Conservation (phyloP, 352 stramenopile genomes). For the Plasmopara viticola region DNA sequence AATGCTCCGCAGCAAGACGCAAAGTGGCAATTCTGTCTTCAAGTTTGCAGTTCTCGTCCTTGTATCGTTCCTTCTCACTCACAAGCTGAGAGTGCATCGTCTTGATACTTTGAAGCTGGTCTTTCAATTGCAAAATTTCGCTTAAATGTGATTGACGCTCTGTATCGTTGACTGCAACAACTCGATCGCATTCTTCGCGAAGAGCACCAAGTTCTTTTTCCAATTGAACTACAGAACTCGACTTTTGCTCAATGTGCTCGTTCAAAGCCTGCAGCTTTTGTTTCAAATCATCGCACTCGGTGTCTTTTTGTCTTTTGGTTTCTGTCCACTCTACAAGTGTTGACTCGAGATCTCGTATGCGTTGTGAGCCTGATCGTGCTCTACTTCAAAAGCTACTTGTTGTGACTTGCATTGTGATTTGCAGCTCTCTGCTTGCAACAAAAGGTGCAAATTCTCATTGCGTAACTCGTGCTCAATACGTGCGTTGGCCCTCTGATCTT, state of each 20-base stretch:
- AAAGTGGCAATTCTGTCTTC: slow-evolving; percentile 32
- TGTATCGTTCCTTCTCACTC: slow-evolving; percentile 33
- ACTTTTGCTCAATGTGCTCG: slow-evolving; percentile 39
- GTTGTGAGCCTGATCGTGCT: slow-evolving; percentile 24
- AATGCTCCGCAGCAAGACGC: slow-evolving; percentile 22
- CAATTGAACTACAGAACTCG: slow-evolving; percentile 29
- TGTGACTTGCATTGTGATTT: slow-evolving; percentile 35
- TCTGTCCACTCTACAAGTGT: slow-evolving; percentile 29
- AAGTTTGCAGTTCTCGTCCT: slow-evolving; percentile 28
- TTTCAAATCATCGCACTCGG: slow-evolving; percentile 46
- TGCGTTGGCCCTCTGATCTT: slow-evolving; percentile 29
- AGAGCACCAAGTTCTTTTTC: slow-evolving; percentile 38
- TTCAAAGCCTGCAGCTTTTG: slow-evolving; percentile 36
- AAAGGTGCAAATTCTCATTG: slow-evolving; percentile 59
- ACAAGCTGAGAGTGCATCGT: slow-evolving; percentile 37
- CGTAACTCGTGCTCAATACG: slow-evolving; percentile 60
- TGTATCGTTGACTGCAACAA: slow-evolving; percentile 27
- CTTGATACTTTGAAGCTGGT: slow-evolving; percentile 39
- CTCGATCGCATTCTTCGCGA: slow-evolving; percentile 38
- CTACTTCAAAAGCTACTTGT: slow-evolving; percentile 23
- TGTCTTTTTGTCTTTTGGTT: slow-evolving; percentile 31
- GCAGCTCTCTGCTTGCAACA: slow-evolving; percentile 45
- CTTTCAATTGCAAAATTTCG: slow-evolving; percentile 53
- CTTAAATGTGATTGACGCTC: slow-evolving; percentile 27
- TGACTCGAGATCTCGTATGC: slow-evolving; percentile 40